phyloP scores from a whole-genome alignment of 2,329 filamentous ascomycete species.

The Colletotrichum sp. region DNA sequence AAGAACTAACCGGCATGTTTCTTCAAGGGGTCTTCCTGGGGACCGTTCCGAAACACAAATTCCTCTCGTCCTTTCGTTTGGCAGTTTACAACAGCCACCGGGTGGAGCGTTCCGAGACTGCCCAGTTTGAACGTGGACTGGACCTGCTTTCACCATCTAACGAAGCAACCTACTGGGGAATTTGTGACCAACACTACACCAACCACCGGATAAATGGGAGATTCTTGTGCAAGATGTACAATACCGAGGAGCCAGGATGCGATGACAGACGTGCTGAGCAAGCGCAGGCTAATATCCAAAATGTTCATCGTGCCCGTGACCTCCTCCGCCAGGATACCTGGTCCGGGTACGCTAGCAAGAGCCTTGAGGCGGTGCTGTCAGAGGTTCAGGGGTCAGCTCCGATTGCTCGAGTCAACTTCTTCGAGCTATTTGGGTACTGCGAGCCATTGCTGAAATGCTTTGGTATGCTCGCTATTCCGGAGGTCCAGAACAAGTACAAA shows the following conservation, averaged over 20 bases:
- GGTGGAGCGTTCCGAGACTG: rapidly evolving
- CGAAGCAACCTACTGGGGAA: not conserved
- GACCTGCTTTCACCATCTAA: not conserved
- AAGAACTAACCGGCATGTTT: not conserved
- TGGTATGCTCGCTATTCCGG: not conserved
- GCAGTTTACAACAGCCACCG: not conserved
- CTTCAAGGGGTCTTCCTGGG: not conserved
- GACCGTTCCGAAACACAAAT: not conserved
- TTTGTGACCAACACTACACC: not conserved
- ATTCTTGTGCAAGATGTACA: not conserved
- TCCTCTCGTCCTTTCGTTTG: not conserved
- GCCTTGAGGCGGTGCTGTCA: rapidly evolving
- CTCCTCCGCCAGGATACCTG: not conserved
- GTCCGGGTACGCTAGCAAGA: not conserved
- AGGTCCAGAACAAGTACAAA: not conserved
- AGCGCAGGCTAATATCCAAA: rapidly evolving
- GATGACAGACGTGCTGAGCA: not conserved
- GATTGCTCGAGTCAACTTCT: not conserved
- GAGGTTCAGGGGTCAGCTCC: not conserved
- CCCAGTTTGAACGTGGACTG: not conserved
- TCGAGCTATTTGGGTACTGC: rapidly evolving
- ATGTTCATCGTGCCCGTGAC: rapidly evolving
- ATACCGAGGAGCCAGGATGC: not conserved
- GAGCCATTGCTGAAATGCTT: rapidly evolving
- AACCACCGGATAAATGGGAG: rapidly evolving